These are phyloP conservation scores for Kazachstania martiniae DNA, from an alignment of 805 yeast genomes.

Conservation along the genomic window DNA sequence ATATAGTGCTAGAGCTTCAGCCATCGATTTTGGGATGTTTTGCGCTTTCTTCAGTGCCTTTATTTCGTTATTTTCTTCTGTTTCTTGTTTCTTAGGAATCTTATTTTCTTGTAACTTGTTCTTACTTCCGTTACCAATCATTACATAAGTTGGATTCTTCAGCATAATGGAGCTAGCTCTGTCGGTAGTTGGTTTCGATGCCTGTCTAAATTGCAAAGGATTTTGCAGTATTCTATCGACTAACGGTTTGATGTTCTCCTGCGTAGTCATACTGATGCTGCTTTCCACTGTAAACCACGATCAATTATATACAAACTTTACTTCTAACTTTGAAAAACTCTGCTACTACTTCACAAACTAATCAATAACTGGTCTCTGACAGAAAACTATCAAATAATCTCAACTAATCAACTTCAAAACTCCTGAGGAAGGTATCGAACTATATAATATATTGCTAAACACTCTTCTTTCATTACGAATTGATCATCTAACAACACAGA, in stretches of 20 bases:
- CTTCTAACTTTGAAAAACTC: no score
- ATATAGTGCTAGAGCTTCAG: constrained; percentile 35
- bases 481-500: no score
- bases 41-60: constrained; percentile 51
- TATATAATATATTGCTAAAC: no score
- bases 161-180: constrained; percentile 1
- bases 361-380: no score
- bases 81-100: not conserved
- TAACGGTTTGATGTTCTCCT: constrained; percentile 34
- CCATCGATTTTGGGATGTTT: constrained; percentile 43
- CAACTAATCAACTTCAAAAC: no score
- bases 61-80: constrained; percentile 27
- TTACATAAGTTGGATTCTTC: constrained; percentile 38
- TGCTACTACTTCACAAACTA: no score
- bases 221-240: constrained; percentile 51
- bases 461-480: no score
- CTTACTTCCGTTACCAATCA: constrained; percentile 22
- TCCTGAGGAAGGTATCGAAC: no score
- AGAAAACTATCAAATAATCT: no score
- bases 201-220: constrained; percentile 46
- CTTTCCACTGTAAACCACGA: no score
- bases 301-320: no score
- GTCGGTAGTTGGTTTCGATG: constrained; percentile 1
- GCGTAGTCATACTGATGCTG: constrained; percentile 15
- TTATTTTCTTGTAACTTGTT: constrained; percentile 4